Evolutionary conservation across 1,284 basidiomycete species (phyloP).

Genomic region (Peniophora sp.): DNA sequence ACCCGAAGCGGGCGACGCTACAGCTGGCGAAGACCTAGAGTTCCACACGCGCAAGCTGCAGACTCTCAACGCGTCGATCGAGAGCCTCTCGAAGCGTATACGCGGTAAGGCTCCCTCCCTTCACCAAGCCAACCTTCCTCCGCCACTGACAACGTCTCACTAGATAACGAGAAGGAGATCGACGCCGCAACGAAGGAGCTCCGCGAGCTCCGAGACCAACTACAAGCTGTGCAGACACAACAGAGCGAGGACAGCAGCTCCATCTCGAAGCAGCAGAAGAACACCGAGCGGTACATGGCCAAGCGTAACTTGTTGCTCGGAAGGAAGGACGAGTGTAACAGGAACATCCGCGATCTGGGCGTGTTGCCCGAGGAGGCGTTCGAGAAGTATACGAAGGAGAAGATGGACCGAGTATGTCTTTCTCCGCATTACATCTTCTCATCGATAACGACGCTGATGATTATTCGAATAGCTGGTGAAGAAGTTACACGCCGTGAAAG

Average conservation of each 20-base stretch:
- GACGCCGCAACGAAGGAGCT: conserved; percentile 64
- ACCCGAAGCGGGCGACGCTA: conserved; percentile 49
- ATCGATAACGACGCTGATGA: not conserved
- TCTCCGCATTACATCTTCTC: not conserved
- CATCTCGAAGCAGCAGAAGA: conserved; percentile 89
- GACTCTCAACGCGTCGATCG: conserved; percentile 58
- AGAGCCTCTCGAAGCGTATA: conserved; percentile 51
- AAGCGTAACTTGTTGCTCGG: conserved; percentile 81
- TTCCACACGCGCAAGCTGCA: conserved; percentile 62
- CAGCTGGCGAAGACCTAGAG: conserved; percentile 60
- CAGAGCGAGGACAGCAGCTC: conserved; percentile 82
- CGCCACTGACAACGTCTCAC: conserved; percentile 2
- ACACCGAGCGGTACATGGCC: conserved; percentile 87
- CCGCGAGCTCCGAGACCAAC: conserved; percentile 51
- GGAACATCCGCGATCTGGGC: conserved; percentile 92
- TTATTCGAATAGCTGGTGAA: conserved; percentile 65
- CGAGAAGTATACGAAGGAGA: conserved; percentile 83
- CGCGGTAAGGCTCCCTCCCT: too few relatives aligned
- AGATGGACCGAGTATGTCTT: conserved; percentile 67
- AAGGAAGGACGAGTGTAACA: conserved; percentile 89
- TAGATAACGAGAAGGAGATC: conserved; percentile 65
- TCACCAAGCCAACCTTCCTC: too few relatives aligned
- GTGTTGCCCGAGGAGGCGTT: conserved; percentile 97
- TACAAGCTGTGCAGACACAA: conserved; percentile 76
- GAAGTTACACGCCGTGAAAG: conserved; percentile 85